Base-by-base conservation (phyloP, 306 rosid genomes). In the Delonix regia region DNA sequence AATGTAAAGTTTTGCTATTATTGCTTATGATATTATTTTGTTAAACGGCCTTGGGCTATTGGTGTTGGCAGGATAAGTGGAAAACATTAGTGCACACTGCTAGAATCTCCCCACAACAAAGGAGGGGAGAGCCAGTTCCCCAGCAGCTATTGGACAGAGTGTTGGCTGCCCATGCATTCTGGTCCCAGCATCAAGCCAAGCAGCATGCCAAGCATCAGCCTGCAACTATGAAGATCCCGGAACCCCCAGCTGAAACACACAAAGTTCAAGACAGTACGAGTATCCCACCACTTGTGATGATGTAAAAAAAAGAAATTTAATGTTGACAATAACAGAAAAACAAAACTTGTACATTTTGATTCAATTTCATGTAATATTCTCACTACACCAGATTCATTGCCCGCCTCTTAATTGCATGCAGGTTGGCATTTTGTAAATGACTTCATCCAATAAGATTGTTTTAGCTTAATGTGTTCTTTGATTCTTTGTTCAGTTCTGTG, bases 41-140 rank as follows among this genome's bases (percentile, higher is more conserved):
- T 45, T 38, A 30, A 4, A 30, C 33, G 33, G 33, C 33, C 4
- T 30, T 30, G 33, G 4, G 33, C 33, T 30, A 30, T 30, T 57
- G 67, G 30, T 75, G 2, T 74, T 36, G 18, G 41, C 91, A 94
- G 98, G 98, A 94, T 81, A 94, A 94, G 74, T 94, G 98, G 98
- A 94, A 94, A 79, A 94, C 98, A 66, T 76, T 94, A 77, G 98
- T 94, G 82, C 98, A 94, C 85, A 94, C 98, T 1, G 97, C 98
- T 7, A 87, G 69, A 78, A 94, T 94, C 47, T 83, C 95, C 22
- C 98, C 98, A 10, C 98, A 92, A 74, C 98, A 94, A 68, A 88
- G 98, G 84, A 90, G 98, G 83, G 98, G 98, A 7, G 97, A 94
- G 80, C 97, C 97, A 12, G 98, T 94, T 1, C 98, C 98, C 1